Percentiles rank a stretch among this genome's conserved stretches.
Evolutionary conservation across 1,284 basidiomycete genomes (phyloP).

Genomic region (Tilletia caries): DNA sequence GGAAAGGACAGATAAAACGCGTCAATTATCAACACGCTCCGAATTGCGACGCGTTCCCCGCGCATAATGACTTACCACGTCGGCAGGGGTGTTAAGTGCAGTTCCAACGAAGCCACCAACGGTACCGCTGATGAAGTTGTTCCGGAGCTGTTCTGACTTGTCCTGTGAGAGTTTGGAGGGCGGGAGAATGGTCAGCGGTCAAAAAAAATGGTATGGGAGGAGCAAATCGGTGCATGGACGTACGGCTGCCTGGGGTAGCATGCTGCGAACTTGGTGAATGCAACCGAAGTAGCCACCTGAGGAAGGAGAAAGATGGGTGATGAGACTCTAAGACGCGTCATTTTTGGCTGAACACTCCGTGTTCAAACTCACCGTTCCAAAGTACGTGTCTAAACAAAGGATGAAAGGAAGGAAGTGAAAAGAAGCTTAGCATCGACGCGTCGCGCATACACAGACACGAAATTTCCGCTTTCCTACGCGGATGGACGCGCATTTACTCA

Average conservation of each 20-base stretch:
- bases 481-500: background rate
- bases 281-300: slow-evolving; percentile 57
- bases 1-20: no score
- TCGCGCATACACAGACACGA: background rate
- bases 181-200: background rate
- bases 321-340: background rate
- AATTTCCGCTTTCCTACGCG: background rate
- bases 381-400: slow-evolving; percentile 28
- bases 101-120: slow-evolving; percentile 86
- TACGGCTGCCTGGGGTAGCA: slow-evolving; percentile 81
- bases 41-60: no score
- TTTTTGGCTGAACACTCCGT: slow-evolving; percentile 6
- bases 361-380: slow-evolving; percentile 86
- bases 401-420: background rate
- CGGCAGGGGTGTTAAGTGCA: slow-evolving; percentile 71
- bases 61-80: slow-evolving; percentile 62
- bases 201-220: background rate
- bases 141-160: slow-evolving; percentile 70
- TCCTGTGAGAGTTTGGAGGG: background rate
- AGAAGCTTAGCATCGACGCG: background rate
- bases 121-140: slow-evolving; percentile 87
- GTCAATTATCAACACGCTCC: no score
- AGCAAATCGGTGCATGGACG: slow-evolving; percentile 20
- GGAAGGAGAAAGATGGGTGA: slow-evolving; percentile 11
- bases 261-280: slow-evolving; percentile 74